Conservation (phyloP, 805 yeast species). For the Ogataea glucozyma region DNA sequence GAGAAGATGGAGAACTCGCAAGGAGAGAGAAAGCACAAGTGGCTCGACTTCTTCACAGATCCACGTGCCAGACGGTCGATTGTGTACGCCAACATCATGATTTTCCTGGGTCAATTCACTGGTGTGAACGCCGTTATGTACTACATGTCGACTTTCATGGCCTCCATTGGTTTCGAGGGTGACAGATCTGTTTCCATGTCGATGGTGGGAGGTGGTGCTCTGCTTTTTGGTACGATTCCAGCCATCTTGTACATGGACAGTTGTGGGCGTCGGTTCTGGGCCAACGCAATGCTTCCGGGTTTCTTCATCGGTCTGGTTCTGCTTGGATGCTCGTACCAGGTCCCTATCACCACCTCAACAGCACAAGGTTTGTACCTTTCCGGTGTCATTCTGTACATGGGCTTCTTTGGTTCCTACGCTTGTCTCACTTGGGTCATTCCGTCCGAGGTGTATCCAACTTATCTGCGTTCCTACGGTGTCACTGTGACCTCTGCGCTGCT, state of each 20-base stretch:
- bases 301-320: constrained; percentile 61
- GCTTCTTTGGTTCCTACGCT: constrained; percentile 66
- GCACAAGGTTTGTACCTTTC: constrained; percentile 62
- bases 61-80: constrained; percentile 65
- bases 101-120: constrained; percentile 62
- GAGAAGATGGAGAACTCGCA: constrained; percentile 38
- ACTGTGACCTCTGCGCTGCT: constrained; percentile 56
- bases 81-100: constrained; percentile 57
- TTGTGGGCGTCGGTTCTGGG: constrained; percentile 63
- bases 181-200: constrained; percentile 64
- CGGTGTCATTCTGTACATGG: constrained; percentile 64
- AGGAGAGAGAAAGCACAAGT: constrained; percentile 39
- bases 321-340: constrained; percentile 58
- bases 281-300: constrained; percentile 52
- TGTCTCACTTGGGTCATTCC: constrained; percentile 71
- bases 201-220: constrained; percentile 66
- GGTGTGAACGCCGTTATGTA: constrained; percentile 70
- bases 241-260: constrained; percentile 60
- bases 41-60: constrained; percentile 52
- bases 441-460: constrained; percentile 60
- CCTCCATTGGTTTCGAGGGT: constrained; percentile 51
- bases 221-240: constrained; percentile 64
- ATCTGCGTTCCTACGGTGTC: constrained; percentile 65
- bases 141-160: constrained; percentile 61
- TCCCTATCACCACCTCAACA: constrained; percentile 43